These are phyloP conservation scores for Podospora comata DNA, from an alignment of 495 filamentous ascomycete species.

Conservation along the genomic window DNA sequence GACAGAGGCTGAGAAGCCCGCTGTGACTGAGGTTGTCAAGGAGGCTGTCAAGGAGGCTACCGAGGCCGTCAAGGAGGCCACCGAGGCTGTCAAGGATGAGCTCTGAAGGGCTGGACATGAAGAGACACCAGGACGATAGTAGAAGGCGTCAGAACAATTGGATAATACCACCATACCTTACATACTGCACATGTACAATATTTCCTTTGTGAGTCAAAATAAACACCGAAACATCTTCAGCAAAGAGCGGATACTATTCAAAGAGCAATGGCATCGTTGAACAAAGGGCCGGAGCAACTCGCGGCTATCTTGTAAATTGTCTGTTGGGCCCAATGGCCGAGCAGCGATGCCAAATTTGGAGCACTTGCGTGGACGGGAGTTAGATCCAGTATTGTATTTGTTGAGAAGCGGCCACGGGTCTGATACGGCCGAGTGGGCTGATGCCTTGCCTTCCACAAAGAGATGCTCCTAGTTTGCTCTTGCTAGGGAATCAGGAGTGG, in stretches of 20 bases:
- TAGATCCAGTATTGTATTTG: background rate
- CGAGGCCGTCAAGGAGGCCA: background rate
- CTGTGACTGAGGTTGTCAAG: background rate
- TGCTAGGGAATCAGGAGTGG: no score
- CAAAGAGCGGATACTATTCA: background rate
- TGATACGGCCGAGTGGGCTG: no score
- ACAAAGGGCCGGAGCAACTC: background rate
- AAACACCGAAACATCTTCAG: no score
- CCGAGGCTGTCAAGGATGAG: conserved; percentile 15
- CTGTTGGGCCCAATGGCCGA: background rate
- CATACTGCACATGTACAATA: conserved; percentile 14
- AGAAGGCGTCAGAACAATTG: background rate
- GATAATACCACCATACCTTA: background rate
- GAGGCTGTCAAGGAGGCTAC: conserved; percentile 1
- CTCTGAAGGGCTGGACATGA: conserved; percentile 4
- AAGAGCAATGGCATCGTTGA: background rate
- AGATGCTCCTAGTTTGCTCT: no score
- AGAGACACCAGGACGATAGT: background rate
- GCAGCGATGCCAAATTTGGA: background rate
- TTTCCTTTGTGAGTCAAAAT: conserved; percentile 12
- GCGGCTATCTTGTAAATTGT: background rate
- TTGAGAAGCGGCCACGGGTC: background rate
- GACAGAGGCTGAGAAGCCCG: conserved; percentile 14
- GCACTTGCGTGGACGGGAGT: background rate
- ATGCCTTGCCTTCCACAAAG: no score